Evolutionary conservation across 1,284 basidiomycete genomes (phyloP).

Genomic region (Malassezia sympodialis): DNA sequence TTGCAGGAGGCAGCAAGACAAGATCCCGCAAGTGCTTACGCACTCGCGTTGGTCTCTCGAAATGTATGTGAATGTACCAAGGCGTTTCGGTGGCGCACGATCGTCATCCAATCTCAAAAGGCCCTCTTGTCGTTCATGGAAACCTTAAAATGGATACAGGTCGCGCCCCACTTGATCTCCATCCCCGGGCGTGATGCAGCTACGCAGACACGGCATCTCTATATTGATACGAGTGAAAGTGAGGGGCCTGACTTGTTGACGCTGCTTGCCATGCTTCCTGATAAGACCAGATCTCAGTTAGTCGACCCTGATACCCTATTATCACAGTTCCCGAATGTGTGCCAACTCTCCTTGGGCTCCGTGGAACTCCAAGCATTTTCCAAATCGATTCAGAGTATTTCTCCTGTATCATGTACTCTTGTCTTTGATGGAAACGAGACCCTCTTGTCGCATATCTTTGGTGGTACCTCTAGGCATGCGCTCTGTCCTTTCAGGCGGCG

Average conservation of each 20-base stretch:
- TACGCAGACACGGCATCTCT: slow-evolving; percentile 16
- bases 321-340: background rate
- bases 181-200: background rate
- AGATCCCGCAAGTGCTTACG: slow-evolving; percentile 19
- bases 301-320: background rate
- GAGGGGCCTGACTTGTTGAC: slow-evolving; percentile 3
- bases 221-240: slow-evolving; percentile 19
- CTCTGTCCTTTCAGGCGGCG: slow-evolving; percentile 2
- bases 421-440: slow-evolving; percentile 4
- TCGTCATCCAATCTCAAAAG: slow-evolving; percentile 9
- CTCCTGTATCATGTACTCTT: background rate
- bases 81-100: slow-evolving; percentile 23
- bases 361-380: slow-evolving; percentile 17
- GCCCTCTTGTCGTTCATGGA: slow-evolving; percentile 13
- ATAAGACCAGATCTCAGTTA: background rate
- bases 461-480: background rate
- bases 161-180: background rate
- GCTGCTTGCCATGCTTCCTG: background rate
- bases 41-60: slow-evolving; percentile 27
- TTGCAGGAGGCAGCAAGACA: background rate
- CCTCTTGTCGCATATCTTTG: slow-evolving; percentile 3
- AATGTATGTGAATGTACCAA: slow-evolving; percentile 22
- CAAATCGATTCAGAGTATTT: slow-evolving; percentile 2
- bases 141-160: slow-evolving; percentile 1
- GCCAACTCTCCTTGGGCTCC: slow-evolving; percentile 12